Evolutionary conservation across 225 moss, liverwort and hornwort genomes (phyloP).

Genomic region (Sphagnum contortum): DNA sequence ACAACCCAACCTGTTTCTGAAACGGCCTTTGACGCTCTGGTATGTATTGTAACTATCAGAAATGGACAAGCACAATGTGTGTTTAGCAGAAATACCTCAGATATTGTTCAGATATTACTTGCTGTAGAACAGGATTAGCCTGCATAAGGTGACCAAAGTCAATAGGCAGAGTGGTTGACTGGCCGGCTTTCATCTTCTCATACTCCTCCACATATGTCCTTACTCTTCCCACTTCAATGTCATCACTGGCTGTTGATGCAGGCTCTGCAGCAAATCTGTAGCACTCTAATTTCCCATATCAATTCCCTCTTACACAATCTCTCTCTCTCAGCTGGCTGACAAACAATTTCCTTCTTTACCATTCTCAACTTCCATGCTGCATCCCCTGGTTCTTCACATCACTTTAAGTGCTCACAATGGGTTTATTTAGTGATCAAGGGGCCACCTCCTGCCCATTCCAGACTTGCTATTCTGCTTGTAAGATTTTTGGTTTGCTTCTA

Average conservation of each 20-base stretch:
- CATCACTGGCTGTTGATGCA: constrained; percentile 33
- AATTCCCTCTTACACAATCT: background rate
- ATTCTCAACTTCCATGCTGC: background rate
- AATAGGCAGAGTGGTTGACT: constrained; percentile 63
- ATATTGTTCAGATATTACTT: constrained; percentile 66
- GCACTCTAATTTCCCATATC: background rate
- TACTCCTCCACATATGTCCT: constrained; percentile 41
- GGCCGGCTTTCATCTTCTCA: constrained; percentile 42
- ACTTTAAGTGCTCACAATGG: background rate
- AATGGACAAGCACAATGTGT: too few species aligned
- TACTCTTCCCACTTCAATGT: constrained; percentile 25
- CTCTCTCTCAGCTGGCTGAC: background rate
- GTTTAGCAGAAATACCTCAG: constrained; percentile 35
- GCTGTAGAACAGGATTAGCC: constrained; percentile 33
- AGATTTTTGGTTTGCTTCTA: too few species aligned
- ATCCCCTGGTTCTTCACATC: background rate
- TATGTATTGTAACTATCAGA: too few species aligned
- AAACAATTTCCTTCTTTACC: background rate
- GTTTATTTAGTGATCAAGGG: too few species aligned
- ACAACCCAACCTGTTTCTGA: too few species aligned
- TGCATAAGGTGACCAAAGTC: constrained; percentile 84
- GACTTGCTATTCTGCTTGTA: too few species aligned
- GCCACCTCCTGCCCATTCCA: too few species aligned
- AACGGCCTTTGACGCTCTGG: too few species aligned
- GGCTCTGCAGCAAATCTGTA: constrained; percentile 31